phyloP scores from a whole-genome alignment of 345 rosid genomes.

The Melaleuca alternifolia region DNA sequence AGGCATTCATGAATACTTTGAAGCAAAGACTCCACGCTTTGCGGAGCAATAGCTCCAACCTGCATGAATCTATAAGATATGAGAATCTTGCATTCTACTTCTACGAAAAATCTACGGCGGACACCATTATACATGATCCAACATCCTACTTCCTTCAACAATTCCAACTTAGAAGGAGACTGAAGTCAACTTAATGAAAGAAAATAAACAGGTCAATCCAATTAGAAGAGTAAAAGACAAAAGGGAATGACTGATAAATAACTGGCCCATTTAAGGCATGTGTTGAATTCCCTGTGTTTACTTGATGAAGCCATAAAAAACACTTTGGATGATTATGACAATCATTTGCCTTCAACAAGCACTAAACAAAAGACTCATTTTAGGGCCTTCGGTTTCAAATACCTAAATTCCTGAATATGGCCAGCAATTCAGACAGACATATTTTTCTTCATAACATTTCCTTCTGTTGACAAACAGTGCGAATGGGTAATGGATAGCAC shows the following conservation, averaged over 20 bases:
- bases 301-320: not conserved
- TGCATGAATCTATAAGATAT: slow-evolving; percentile 16
- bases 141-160: not conserved
- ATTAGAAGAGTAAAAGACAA: not conserved
- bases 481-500: not conserved
- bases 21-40: slow-evolving; percentile 64
- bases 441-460: not conserved
- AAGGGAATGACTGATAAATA: not conserved
- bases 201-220: not conserved
- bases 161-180: not conserved
- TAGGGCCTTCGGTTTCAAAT: not conserved
- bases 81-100: not conserved
- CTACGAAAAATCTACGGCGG: not conserved
- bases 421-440: not conserved
- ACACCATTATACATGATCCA: not conserved
- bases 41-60: slow-evolving; percentile 92
- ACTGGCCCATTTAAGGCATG: not conserved
- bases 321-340: not conserved
- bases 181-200: not conserved
- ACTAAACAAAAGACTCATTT: not conserved
- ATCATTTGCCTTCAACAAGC: not conserved
- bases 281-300: not conserved
- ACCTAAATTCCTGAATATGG: not conserved
- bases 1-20: slow-evolving; percentile 85
- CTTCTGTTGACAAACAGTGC: not conserved